Conservation (phyloP, 208 protist genomes). For the Eutreptiella sp. region DNA sequence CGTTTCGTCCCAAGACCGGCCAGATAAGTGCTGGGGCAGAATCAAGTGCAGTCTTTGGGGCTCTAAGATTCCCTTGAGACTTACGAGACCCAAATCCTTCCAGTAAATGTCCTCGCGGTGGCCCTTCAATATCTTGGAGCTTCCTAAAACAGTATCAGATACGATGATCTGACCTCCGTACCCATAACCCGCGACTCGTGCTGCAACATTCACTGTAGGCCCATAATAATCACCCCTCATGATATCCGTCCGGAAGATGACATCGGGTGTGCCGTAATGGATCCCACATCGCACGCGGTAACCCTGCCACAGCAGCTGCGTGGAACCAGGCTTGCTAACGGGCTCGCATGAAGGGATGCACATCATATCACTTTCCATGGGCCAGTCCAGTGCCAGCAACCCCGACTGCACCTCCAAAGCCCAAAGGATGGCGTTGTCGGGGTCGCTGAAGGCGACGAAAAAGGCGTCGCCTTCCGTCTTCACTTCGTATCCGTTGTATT, state of each 20-base stretch:
- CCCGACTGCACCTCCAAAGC: slow-evolving; percentile 13
- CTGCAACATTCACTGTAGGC: slow-evolving; percentile 23
- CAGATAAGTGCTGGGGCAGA: no score
- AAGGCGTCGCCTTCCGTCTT: slow-evolving; percentile 29
- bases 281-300: slow-evolving; percentile 20
- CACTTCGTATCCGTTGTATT: slow-evolving; percentile 26
- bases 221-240: slow-evolving; percentile 15
- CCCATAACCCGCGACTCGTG: background rate
- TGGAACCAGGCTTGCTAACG: no score
- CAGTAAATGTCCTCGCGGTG: slow-evolving; percentile 16
- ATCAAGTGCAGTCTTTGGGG: no score
- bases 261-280: slow-evolving; percentile 14
- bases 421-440: slow-evolving; percentile 13
- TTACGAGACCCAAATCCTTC: slow-evolving; percentile 1
- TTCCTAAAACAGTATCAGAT: background rate
- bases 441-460: slow-evolving; percentile 10
- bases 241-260: background rate
- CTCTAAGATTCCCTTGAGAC: slow-evolving; percentile 9
- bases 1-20: no score
- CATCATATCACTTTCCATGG: no score
- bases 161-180: slow-evolving; percentile 11
- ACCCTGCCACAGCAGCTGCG: slow-evolving; percentile 11
- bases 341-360: no score
- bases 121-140: slow-evolving; percentile 15
- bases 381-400: background rate